Evolutionary conservation across 2,329 filamentous ascomycete genomes (phyloP).

Genomic region (Thielaviopsis punctulata): DNA sequence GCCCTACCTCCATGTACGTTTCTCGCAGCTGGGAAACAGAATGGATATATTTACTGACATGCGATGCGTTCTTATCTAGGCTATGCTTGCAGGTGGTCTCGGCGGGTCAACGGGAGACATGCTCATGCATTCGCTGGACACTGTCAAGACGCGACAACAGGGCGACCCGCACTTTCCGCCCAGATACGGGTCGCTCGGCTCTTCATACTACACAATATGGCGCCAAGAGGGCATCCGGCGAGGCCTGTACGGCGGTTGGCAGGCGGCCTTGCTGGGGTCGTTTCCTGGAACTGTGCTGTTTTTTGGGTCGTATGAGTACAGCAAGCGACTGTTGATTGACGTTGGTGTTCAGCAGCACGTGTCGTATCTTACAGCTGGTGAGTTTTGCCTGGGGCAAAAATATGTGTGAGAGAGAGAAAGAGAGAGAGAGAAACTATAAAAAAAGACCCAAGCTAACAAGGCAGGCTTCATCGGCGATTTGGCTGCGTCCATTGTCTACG

Average conservation of each 20-base stretch:
- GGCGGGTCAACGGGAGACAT: constrained; percentile 90
- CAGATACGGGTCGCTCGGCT: constrained; percentile 78
- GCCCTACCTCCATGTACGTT: neutral
- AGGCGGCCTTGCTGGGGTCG: constrained; percentile 77
- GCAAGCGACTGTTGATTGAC: constrained; percentile 79
- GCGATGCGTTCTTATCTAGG: constrained; percentile 34
- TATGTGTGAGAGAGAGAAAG: constrained; percentile 2
- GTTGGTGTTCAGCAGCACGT: constrained; percentile 63
- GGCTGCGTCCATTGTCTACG: constrained; percentile 82
- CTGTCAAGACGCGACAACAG: constrained; percentile 94
- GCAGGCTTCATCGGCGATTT: constrained; percentile 82
- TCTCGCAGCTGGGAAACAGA: neutral
- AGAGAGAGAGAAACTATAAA: constrained; percentile 10
- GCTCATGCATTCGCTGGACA: constrained; percentile 97
- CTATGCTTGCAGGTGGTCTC: constrained; percentile 87
- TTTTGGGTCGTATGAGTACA: constrained; percentile 92
- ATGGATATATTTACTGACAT: neutral
- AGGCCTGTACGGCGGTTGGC: constrained; percentile 84
- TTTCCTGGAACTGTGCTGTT: constrained; percentile 90
- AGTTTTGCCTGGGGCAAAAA: constrained; percentile 12
- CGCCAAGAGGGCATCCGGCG: constrained; percentile 75
- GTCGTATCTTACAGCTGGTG: constrained; percentile 73
- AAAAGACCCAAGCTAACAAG: constrained; percentile 1
- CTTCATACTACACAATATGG: constrained; percentile 83
- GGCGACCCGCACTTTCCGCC: constrained; percentile 86